Base-by-base conservation (phyloP, 1,139 yeast species). In the Yamadazyma aaseri region DNA sequence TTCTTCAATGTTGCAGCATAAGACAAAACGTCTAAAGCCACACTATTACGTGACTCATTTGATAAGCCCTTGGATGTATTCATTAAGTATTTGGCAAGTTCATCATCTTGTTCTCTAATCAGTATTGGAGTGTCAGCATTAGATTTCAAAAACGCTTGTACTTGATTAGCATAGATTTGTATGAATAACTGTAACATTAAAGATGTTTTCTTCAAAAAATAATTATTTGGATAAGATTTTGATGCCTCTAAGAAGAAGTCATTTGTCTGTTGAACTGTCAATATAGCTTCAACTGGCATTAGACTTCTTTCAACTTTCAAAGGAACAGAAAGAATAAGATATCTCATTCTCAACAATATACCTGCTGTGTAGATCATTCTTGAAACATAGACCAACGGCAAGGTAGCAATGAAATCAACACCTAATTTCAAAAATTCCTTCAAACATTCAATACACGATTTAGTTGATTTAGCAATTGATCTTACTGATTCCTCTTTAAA, bases 291-390 rank as follows among this genome's bases (percentile, higher is more conserved):
- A 15, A 65, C 63, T 0, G 85, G 79, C 6, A 78, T 73, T 30
- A 73, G 60, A 30, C 71, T 72, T 33, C 54, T 60, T 30, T 66
- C 73, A 51, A 65, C 67, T 38, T 74, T 68, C 20, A 73, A 65
- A 1, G 85, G 81, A 10, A 78, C 62, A 5, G 81, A 71, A 24
- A 80, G 53, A 12, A 75, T 70, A 35, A 79, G 58, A 45, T 72
- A 79, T 23, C 87, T 60, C 31, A 81, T 60, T 41, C 86, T 67
- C 34, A 82, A 59, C 11, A 83, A 58, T 66, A 80, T 76, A 8
- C 87, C 86, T 0, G 80, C 79, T 2, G 86, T 78, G 51, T 81
- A 83, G 31, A 83, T 73, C 34, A 85, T 60, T 46, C 95, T 63
- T 2, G 87, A 71, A 35, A 76, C 74, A 44, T 76, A 76, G 41